Conservation (phyloP, 2,329 filamentous ascomycete species). For the Aspergillus oerlinghausenensis region DNA sequence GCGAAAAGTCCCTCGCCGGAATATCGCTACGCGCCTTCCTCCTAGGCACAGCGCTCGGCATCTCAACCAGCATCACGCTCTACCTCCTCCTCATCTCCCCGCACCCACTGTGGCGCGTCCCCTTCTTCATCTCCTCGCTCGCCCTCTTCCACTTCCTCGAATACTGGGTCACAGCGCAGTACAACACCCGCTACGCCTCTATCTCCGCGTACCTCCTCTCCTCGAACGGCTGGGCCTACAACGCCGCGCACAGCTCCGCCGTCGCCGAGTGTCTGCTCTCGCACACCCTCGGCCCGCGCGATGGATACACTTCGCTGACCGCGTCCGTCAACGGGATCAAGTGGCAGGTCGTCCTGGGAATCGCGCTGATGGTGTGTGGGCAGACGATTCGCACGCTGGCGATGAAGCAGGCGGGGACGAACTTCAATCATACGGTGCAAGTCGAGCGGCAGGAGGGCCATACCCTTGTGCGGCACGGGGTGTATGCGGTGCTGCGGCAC, state of each 20-base stretch:
- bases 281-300: slow-evolving; percentile 22
- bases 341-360: slow-evolving; percentile 49
- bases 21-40: slow-evolving; percentile 44
- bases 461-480: slow-evolving; percentile 72
- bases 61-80: slow-evolving; percentile 27
- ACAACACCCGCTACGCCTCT: slow-evolving; percentile 70
- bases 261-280: slow-evolving; percentile 62
- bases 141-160: slow-evolving; percentile 92
- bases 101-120: slow-evolving; percentile 53
- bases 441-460: slow-evolving; percentile 65
- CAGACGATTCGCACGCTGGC: slow-evolving; percentile 74
- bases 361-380: slow-evolving; percentile 62
- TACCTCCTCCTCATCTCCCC: slow-evolving; percentile 22
- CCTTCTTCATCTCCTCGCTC: slow-evolving; percentile 55
- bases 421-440: slow-evolving; percentile 88
- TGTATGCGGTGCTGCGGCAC: slow-evolving; percentile 74
- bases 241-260: slow-evolving; percentile 73
- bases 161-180: slow-evolving; percentile 81
- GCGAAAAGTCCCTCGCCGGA: slow-evolving; percentile 40
- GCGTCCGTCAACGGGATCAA: slow-evolving; percentile 31
- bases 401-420: slow-evolving; percentile 83
- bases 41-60: slow-evolving; percentile 39
- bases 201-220: slow-evolving; percentile 77
- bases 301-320: slow-evolving; percentile 44
- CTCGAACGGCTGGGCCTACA: slow-evolving; percentile 79